A percentile compares a stretch with the other conserved stretches of the same genome.
Conservation (phyloP, 2,329 filamentous ascomycete species). For the Penicillium sumatraense region DNA sequence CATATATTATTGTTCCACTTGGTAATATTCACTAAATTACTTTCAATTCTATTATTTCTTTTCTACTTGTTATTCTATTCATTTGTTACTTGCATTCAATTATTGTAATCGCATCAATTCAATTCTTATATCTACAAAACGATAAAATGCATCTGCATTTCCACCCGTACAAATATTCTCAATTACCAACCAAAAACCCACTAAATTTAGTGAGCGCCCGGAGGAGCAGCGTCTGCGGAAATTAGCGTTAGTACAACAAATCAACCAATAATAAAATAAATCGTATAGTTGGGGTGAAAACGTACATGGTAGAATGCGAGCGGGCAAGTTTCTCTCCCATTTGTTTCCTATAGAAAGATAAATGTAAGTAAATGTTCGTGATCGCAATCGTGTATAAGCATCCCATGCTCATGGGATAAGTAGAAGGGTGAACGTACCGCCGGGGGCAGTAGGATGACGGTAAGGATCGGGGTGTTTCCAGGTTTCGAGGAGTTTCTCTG, state of each 20-base stretch:
- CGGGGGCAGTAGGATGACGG: slow-evolving; percentile 83
- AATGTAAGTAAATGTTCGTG: slow-evolving; percentile 17
- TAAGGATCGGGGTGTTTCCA: slow-evolving; percentile 99
- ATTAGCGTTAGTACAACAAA: slow-evolving; percentile 12
- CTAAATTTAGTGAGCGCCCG: slow-evolving; percentile 27
- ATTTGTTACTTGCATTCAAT: no score
- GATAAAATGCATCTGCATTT: slow-evolving; percentile 2
- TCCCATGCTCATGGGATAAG: no score
- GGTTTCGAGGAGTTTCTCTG: slow-evolving; percentile 82
- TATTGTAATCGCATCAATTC: no score
- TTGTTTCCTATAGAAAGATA: slow-evolving; percentile 79
- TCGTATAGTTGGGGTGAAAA: no score
- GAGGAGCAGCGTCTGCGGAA: slow-evolving; percentile 29
- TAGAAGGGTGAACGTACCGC: slow-evolving; percentile 64
- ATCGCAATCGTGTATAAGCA: no score
- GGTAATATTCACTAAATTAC: no score
- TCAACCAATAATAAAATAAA: no score
- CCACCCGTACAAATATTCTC: not conserved
- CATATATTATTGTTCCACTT: slow-evolving; percentile 9
- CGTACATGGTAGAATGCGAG: slow-evolving; percentile 80
- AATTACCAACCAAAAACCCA: not conserved
- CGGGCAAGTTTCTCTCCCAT: slow-evolving; percentile 90
- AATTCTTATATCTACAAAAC: slow-evolving; percentile 5
- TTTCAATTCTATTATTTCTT: no score
- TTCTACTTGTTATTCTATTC: no score